phyloP scores from a whole-genome alignment of 2,329 filamentous ascomycete genomes.

The Biscogniauxia sp. region DNA sequence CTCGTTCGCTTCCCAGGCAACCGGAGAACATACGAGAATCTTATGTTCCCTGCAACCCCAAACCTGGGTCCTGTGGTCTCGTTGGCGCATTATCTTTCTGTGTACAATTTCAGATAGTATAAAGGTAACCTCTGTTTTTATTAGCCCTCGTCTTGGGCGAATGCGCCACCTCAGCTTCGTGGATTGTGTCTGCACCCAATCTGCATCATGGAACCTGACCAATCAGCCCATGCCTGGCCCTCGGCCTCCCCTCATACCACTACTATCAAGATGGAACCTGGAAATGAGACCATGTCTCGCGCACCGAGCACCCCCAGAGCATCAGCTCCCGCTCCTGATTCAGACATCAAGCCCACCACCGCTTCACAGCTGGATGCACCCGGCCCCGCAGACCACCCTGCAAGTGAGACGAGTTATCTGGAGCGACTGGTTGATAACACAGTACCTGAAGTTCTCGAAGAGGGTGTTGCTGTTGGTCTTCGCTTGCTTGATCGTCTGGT shows the following conservation, averaged over 20 bases:
- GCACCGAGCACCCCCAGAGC: neutral
- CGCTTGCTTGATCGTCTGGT: constrained; percentile 18
- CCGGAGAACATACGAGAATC: too few species aligned
- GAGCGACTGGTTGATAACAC: constrained; percentile 15
- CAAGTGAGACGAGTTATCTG: constrained; percentile 13
- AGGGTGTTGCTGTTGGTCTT: constrained; percentile 17
- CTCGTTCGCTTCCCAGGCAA: too few species aligned
- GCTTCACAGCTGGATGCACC: neutral
- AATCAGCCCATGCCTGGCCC: neutral
- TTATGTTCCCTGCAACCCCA: too few species aligned
- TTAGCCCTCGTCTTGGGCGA: too few species aligned
- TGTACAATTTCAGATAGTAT: too few species aligned
- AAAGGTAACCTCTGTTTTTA: too few species aligned
- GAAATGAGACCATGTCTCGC: neutral
- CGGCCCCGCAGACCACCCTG: neutral
- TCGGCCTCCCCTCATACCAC: neutral
- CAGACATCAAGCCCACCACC: neutral
- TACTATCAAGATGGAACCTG: neutral
- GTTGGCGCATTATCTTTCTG: too few species aligned
- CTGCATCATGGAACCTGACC: neutral
- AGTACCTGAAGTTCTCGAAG: constrained; percentile 20
- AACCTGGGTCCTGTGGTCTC: too few species aligned
- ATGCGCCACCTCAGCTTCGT: neutral
- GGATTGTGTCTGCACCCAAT: neutral
- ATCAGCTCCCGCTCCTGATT: neutral